Base-by-base conservation (phyloP, 1,139 yeast species). In the Candida sp. region DNA sequence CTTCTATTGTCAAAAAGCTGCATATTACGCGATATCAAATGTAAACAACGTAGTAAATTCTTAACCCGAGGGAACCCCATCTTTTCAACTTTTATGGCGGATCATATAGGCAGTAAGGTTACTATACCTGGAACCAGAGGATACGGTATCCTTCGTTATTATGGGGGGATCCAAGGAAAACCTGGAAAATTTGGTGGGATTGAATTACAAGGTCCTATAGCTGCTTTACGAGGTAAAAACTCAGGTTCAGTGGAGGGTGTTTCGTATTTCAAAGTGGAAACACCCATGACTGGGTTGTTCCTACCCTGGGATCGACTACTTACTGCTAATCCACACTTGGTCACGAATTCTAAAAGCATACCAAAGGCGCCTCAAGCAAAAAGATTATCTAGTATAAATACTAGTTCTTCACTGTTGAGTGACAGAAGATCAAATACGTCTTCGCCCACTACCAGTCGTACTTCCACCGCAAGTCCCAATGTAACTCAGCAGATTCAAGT, bases 131-230 rank as follows among this genome's bases (percentile, higher is more conserved):
- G 78, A 0, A 68, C 79, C 7, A 60, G 74, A 7, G 75, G 74
- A 7, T 55, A 59, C 38, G 97, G 95, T 1, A 71, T 82, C 12
- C 69, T 93, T 42, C 73, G 82, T 50, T 93, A 79, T 61, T 71
- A 82, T 22, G 98, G 98, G 1, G 68, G 78, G 1, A 88, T 93
- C 21, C 77, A 81, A 29, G 86, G 85, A 25, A 89, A 87, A 55
- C 50, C 52, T 22, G 97, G 97, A 0, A 68, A 73, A n/a, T 93
- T 84, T 66, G 97, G 91, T 4, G 99, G 99, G 1, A 76, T 93
- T 4, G 97, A 93, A 59, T 68, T 93, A 39, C 56, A 77, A 8
- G 91, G 88, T 3, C 79, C 85, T 4, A 59, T 66, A 22, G 83
- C 84, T 21, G 68, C 65, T 8, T 51, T 70, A 4, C 55, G 77